Conservation (phyloP, 2,329 filamentous ascomycete genomes). For the Arachnopeziza araneosa region DNA sequence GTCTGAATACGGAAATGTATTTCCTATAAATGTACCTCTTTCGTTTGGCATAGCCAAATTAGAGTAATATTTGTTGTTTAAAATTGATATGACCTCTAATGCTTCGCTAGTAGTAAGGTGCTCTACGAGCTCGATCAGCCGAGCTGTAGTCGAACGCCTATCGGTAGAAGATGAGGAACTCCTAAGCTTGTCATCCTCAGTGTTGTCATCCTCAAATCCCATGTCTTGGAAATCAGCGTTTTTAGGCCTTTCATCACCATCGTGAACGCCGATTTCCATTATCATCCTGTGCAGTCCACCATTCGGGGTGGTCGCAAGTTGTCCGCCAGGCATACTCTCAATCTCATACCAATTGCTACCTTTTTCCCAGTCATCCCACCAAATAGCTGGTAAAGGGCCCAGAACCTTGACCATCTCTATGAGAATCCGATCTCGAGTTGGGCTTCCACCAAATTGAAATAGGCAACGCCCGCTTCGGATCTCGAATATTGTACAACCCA, state of each 20-base stretch:
- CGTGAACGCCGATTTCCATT: constrained; percentile 16
- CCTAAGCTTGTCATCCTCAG: neutral
- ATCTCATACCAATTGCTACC: constrained; percentile 14
- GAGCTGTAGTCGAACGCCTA: constrained; percentile 4
- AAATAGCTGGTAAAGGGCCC: constrained; percentile 11
- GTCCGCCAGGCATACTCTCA: constrained; percentile 1
- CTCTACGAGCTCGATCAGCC: constrained; percentile 9
- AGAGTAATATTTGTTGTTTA: neutral
- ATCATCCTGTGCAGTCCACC: constrained; percentile 10
- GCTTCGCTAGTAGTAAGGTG: constrained; percentile 15
- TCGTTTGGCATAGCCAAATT: too few species aligned
- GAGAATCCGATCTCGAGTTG: constrained; percentile 11
- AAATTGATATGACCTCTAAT: constrained; percentile 5
- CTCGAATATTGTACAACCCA: constrained; percentile 18
- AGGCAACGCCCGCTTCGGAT: constrained; percentile 13
- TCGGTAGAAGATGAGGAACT: neutral
- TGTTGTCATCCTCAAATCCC: neutral
- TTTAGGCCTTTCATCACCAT: constrained; percentile 9
- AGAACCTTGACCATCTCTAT: constrained; percentile 11
- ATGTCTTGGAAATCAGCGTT: neutral
- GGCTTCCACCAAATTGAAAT: constrained; percentile 10
- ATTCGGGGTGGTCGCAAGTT: constrained; percentile 1
- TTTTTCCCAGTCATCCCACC: constrained; percentile 13
- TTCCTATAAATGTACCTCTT: neutral
- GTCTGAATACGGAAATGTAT: constrained; percentile 3